phyloP scores from a whole-genome alignment of 352 stramenopile genomes.

The Globisporangium splendens region DNA sequence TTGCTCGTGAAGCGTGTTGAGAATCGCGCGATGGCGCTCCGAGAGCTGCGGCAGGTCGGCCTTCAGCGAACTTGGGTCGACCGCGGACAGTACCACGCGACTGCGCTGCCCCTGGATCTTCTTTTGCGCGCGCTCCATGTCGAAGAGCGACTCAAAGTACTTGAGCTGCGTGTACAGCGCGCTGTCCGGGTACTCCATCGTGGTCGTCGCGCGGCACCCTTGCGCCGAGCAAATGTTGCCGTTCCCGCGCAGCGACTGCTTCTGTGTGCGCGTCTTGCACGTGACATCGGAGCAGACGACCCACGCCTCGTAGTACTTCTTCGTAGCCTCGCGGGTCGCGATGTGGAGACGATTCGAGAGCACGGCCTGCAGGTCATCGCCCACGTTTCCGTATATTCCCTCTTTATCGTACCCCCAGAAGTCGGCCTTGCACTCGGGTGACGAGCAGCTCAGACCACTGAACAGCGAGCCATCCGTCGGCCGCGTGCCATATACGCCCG shows the following conservation, averaged over 20 bases:
- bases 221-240: constrained; percentile 91
- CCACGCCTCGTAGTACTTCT: constrained; percentile 89
- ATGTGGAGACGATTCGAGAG: constrained; percentile 85
- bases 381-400: constrained; percentile 67
- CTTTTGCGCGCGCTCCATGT: constrained; percentile 87
- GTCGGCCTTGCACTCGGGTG: constrained; percentile 62
- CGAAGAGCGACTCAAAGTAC: constrained; percentile 96
- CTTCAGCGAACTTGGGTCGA: constrained; percentile 16
- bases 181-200: constrained; percentile 87
- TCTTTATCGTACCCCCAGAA: constrained; percentile 84
- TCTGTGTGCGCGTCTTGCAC: constrained; percentile 93
- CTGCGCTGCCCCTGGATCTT: constrained; percentile 74
- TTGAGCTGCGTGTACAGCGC: constrained; percentile 96
- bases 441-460: constrained; percentile 63
- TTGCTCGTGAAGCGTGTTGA: constrained; percentile 78
- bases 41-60: constrained; percentile 47
- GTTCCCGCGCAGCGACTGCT: constrained; percentile 91
- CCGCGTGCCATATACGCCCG: constrained; percentile 61
- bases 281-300: constrained; percentile 94
- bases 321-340: constrained; percentile 71
- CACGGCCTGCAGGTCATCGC: constrained; percentile 67
- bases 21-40: constrained; percentile 63
- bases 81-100: constrained; percentile 14
- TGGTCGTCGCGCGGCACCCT: constrained; percentile 91
- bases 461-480: constrained; percentile 23